phyloP scores from a whole-genome alignment of 805 yeast species.

The Lipomyces spencermartinsiae region DNA sequence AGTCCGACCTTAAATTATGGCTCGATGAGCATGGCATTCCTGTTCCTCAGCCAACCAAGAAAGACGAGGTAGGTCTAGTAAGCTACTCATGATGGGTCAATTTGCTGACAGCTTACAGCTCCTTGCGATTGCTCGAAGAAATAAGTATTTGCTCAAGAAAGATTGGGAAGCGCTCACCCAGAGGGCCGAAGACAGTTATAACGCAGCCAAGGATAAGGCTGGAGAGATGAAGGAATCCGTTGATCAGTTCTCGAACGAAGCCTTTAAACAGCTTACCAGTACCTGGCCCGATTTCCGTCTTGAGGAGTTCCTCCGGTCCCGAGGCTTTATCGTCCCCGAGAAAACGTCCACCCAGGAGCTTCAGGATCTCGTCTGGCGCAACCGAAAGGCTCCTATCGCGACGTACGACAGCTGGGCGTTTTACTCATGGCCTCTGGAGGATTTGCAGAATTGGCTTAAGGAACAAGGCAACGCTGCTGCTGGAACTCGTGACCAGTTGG shows the following conservation, averaged over 20 bases:
- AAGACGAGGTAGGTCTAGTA: constrained; percentile 18
- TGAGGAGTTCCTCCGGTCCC: constrained; percentile 46
- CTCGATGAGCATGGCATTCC: constrained; percentile 49
- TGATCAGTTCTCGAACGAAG: constrained; percentile 25
- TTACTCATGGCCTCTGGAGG: constrained; percentile 58
- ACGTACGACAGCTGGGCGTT: constrained; percentile 55
- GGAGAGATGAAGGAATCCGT: constrained; percentile 38
- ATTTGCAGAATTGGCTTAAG: constrained; percentile 57
- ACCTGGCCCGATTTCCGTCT: constrained; percentile 48
- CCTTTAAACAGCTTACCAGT: constrained; percentile 40
- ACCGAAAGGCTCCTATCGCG: constrained; percentile 50
- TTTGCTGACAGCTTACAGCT: constrained; percentile 17
- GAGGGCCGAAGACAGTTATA: constrained; percentile 26
- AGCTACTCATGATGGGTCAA: not conserved
- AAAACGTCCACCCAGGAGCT: constrained; percentile 49
- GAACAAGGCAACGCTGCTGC: constrained; percentile 51
- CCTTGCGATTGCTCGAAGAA: constrained; percentile 43
- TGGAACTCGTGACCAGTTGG: constrained; percentile 56
- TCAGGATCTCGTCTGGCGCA: constrained; percentile 50
- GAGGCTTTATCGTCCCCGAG: constrained; percentile 46
- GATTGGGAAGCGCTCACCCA: constrained; percentile 40
- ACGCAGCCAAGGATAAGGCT: constrained; percentile 19
- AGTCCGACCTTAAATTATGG: constrained; percentile 53
- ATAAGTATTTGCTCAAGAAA: constrained; percentile 45
- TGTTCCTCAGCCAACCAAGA: constrained; percentile 32